Conservation (phyloP, 2,329 filamentous ascomycete species). For the Plenodomus lindquistii region DNA sequence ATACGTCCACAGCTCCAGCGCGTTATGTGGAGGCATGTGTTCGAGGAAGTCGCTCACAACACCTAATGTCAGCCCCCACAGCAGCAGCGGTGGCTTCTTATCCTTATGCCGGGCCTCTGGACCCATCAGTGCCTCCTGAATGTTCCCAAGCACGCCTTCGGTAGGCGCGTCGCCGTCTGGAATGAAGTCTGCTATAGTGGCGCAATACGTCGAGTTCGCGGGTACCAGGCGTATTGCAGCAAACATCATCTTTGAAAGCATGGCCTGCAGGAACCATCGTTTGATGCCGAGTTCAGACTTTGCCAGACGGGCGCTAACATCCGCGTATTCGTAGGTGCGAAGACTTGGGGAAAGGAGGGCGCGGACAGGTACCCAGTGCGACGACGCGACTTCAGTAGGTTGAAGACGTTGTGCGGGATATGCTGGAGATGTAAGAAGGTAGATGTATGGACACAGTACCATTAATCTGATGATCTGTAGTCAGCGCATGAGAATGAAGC, state of each 20-base stretch:
- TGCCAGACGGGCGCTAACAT: constrained; percentile 65
- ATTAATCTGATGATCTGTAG: constrained; percentile 56
- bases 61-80: constrained; percentile 71
- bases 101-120: constrained; percentile 36
- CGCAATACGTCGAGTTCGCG: constrained; percentile 63
- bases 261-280: constrained; percentile 58
- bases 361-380: constrained; percentile 69
- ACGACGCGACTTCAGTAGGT: constrained; percentile 68
- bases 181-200: constrained; percentile 56
- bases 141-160: constrained; percentile 9
- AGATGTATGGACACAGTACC: constrained; percentile 71
- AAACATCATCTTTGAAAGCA: constrained; percentile 70
- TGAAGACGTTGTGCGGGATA: constrained; percentile 65
- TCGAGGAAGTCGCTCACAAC: constrained; percentile 70
- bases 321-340: constrained; percentile 65
- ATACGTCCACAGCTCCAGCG: constrained; percentile 67
- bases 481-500: not conserved
- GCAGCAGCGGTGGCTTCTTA: constrained; percentile 56
- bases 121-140: constrained; percentile 21
- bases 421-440: constrained; percentile 61
- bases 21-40: constrained; percentile 65
- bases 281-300: constrained; percentile 59
- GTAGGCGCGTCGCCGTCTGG: constrained; percentile 21
- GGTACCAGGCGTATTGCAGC: constrained; percentile 66
- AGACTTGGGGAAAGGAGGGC: constrained; percentile 63